phyloP scores from a whole-genome alignment of 2,329 filamentous ascomycete species.

The Zopfia rhizophila region DNA sequence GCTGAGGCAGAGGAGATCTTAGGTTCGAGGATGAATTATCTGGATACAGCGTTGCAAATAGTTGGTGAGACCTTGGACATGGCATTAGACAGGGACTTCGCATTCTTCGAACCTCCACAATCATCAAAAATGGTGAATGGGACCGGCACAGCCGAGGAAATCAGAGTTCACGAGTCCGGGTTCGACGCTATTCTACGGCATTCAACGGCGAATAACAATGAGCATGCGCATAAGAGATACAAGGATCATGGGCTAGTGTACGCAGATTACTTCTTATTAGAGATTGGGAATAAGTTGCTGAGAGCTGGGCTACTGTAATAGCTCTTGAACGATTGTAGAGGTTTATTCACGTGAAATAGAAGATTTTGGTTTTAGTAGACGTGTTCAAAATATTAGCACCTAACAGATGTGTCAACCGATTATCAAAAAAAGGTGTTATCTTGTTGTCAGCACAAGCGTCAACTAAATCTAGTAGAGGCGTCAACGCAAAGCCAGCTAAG shows the following conservation, averaged over 20 bases:
- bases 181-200: slow-evolving; percentile 60
- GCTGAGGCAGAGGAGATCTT: slow-evolving; percentile 9
- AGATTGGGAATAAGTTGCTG: slow-evolving; percentile 60
- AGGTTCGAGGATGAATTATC: slow-evolving; percentile 17
- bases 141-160: slow-evolving; percentile 13
- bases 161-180: slow-evolving; percentile 39
- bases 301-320: slow-evolving; percentile 42
- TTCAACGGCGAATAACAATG: slow-evolving; percentile 60
- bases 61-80: slow-evolving; percentile 42
- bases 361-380: no score
- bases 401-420: no score
- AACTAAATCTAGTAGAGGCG: no score
- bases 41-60: slow-evolving; percentile 33
- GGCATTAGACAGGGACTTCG: slow-evolving; percentile 41
- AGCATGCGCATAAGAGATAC: slow-evolving; percentile 58
- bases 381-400: no score
- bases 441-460: no score
- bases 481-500: no score
- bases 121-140: slow-evolving; percentile 31
- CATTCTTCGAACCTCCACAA: slow-evolving; percentile 30
- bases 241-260: slow-evolving; percentile 61
- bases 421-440: no score
- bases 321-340: no score
- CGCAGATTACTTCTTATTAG: slow-evolving; percentile 61
- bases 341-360: no score